phyloP scores from a whole-genome alignment of 1,139 yeast genomes.

The Hemisphaericaspora subhashii region DNA sequence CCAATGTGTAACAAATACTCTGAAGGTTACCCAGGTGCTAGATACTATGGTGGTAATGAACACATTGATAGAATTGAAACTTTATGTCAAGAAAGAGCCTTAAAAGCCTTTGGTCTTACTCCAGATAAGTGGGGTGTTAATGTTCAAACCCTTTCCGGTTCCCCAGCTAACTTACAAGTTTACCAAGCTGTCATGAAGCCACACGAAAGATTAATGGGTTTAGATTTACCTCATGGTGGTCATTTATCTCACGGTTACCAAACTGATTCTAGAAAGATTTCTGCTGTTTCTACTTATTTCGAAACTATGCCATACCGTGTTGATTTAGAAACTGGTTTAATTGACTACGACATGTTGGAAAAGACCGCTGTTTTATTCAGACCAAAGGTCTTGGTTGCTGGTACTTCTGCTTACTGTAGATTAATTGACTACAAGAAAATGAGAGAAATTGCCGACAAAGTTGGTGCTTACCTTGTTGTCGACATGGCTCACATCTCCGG shows the following conservation, averaged over 20 bases:
- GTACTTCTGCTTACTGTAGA: slow-evolving; percentile 95
- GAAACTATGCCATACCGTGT: slow-evolving; percentile 97
- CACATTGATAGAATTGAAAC: slow-evolving; percentile 88
- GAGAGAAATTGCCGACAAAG: slow-evolving; percentile 85
- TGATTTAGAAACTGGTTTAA: slow-evolving; percentile 79
- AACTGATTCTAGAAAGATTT: slow-evolving; percentile 82
- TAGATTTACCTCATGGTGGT: slow-evolving; percentile 96
- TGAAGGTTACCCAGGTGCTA: slow-evolving; percentile 98
- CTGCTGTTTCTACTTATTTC: slow-evolving; percentile 88
- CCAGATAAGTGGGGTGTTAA: slow-evolving; percentile 92
- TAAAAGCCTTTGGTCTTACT: slow-evolving; percentile 76
- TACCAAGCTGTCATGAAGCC: slow-evolving; percentile 89
- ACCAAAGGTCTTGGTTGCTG: slow-evolving; percentile 94
- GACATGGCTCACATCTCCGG: slow-evolving; percentile 99
- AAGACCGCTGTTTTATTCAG: slow-evolving; percentile 83
- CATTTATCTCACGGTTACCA: slow-evolving; percentile 97
- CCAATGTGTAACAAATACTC: slow-evolving; percentile 98
- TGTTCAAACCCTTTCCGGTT: slow-evolving; percentile 91
- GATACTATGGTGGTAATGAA: slow-evolving; percentile 97
- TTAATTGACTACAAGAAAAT: slow-evolving; percentile 87
- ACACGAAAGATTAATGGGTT: slow-evolving; percentile 94
- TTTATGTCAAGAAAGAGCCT: slow-evolving; percentile 88
- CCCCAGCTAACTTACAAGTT: slow-evolving; percentile 93
- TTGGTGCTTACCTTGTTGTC: slow-evolving; percentile 86
- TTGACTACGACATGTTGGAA: slow-evolving; percentile 87